Evolutionary conservation across 768 basidiomycete genomes (phyloP), one percentile per base, ranked within the genome.

Genomic region (Lepiota venenata): DNA sequence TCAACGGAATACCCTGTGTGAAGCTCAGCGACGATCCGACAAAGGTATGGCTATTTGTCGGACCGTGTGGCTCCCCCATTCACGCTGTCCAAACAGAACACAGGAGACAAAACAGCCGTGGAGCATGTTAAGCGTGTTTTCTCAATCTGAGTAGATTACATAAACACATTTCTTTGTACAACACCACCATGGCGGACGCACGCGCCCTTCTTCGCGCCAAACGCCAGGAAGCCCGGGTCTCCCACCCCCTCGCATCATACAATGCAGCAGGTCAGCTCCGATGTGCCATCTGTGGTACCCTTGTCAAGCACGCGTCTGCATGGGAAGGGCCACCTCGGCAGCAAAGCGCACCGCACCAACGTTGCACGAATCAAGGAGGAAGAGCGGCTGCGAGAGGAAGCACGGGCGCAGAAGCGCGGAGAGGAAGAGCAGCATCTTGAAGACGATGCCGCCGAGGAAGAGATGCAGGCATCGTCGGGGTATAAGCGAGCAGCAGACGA

Each of bases 1-100:
- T 97, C 11, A 75, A 91, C 62, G 80, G 78, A 9, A 75, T 75
- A 53, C 83, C 85, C 1, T 96, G 93, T 60, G 83, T 98, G 60
- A 98, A 99, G 71, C 83, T 99, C 61, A 94, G 92, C 52, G 97
- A 98, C 67, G 95, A 98, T 63, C 65, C 87, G 51, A 86, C 75
- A 8, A 99, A 98, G 82, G 80, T 76, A 58, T 41, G 64, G 20
- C 27, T 16, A 2, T 50, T 15, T 55, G 36, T 16, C n/a, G 39
- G 25, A 47, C 16, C 27, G 27, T 21, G 25, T 35, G 37, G 25
- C 25, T 20, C 27, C 20, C 56, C 25, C 25, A 25, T 25, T 39
- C 27, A 54, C 10, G 44, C 3, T 18, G 49, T 54, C 47, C 38
- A 1, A 11, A 32, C 63, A 84, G 90, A 88, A 85, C 58, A 91